Percentiles rank a stretch among this genome's conserved stretches.
Evolutionary conservation across 1,284 basidiomycete genomes (phyloP).

Genomic region (Cryptococcus sp.): DNA sequence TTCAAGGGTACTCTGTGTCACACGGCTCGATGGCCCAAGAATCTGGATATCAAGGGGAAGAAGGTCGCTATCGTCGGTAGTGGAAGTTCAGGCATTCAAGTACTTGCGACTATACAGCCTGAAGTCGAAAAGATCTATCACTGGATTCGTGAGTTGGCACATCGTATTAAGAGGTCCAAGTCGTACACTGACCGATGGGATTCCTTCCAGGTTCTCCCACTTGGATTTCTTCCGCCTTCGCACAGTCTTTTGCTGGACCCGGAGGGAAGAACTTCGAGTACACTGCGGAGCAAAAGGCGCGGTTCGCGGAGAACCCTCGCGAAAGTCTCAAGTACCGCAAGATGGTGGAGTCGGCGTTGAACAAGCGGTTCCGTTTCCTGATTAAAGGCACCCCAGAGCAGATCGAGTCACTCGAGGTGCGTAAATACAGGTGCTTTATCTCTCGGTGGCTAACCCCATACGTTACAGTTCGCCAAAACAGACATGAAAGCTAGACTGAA

Average conservation of each 20-base stretch:
- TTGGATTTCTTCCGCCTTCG: slow-evolving; percentile 36
- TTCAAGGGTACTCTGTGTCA: slow-evolving; percentile 37
- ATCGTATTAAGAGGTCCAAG: not conserved
- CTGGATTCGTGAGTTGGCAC: slow-evolving; percentile 21
- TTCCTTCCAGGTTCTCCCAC: slow-evolving; percentile 26
- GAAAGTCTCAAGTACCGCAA: slow-evolving; percentile 32
- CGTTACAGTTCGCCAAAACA: slow-evolving; percentile 7
- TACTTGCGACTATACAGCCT: slow-evolving; percentile 24
- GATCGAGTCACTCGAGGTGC: slow-evolving; percentile 18
- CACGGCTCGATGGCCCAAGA: slow-evolving; percentile 30
- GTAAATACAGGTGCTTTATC: not conserved
- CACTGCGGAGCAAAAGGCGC: slow-evolving; percentile 33
- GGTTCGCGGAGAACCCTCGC: slow-evolving; percentile 23
- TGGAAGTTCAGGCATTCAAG: slow-evolving; percentile 30
- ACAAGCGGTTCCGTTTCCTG: slow-evolving; percentile 30
- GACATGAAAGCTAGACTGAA: slow-evolving; percentile 24
- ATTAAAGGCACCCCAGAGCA: slow-evolving; percentile 30
- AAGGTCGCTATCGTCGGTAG: slow-evolving; percentile 20
- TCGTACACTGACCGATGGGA: not conserved
- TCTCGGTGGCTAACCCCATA: not conserved
- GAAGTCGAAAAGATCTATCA: slow-evolving; percentile 30
- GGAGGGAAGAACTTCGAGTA: slow-evolving; percentile 30
- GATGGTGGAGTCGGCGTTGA: slow-evolving; percentile 36
- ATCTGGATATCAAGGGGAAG: slow-evolving; percentile 19
- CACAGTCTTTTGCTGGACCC: slow-evolving; percentile 24